These are phyloP conservation scores for Rhodamnia rubescens DNA, from an alignment of 345 rosid genomes.

Conservation along the genomic window DNA sequence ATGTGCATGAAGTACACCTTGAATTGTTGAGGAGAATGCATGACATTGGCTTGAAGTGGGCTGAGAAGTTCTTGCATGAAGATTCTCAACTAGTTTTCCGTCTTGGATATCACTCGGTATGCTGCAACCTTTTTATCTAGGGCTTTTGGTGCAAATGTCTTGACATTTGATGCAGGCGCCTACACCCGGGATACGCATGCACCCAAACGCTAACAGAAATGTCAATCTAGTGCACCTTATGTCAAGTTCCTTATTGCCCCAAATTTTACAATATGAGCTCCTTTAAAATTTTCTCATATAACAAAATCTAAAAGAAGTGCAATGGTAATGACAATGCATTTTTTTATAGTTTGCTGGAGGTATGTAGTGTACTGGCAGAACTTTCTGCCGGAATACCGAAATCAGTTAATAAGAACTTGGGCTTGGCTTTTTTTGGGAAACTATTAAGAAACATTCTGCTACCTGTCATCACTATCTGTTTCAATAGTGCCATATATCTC, in stretches of 20 bases:
- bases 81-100: constrained; percentile 69
- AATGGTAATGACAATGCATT: not conserved
- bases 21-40: constrained; percentile 52
- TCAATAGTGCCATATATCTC: not conserved
- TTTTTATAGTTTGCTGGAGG: not conserved
- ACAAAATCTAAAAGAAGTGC: not conserved
- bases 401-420: not conserved
- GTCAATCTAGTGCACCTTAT: not conserved
- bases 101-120: constrained; percentile 91
- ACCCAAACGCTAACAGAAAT: not conserved
- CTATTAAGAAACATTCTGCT: not conserved
- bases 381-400: not conserved
- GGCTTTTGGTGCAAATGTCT: not conserved
- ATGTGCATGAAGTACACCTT: constrained; percentile 54
- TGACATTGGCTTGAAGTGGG: constrained; percentile 67
- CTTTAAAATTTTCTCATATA: not conserved
- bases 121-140: not conserved
- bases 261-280: not conserved
- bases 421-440: not conserved
- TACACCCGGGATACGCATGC: not conserved
- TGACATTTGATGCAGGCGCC: not conserved
- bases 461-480: not conserved
- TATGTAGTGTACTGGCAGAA: not conserved
- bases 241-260: not conserved
- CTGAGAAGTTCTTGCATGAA: constrained; percentile 50